These are phyloP conservation scores for Ceratocystis lukuohia DNA, from an alignment of 2,329 filamentous ascomycete species.

Conservation along the genomic window DNA sequence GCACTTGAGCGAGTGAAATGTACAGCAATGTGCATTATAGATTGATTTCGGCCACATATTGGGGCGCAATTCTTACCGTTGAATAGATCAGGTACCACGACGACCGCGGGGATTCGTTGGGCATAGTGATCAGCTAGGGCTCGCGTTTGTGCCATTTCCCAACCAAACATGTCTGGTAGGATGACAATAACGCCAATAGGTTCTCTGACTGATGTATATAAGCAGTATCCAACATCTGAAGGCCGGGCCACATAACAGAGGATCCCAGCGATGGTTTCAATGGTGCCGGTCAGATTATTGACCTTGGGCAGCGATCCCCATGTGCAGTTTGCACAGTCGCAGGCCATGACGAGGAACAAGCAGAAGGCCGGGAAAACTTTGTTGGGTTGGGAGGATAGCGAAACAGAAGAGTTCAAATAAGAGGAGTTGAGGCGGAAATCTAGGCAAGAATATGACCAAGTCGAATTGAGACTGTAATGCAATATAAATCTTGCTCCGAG, in stretches of 20 bases:
- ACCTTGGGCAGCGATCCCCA: constrained; percentile 21
- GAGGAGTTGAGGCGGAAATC: not conserved
- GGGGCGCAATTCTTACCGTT: constrained; percentile 22
- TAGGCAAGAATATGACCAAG: not conserved
- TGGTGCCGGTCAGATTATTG: constrained; percentile 21
- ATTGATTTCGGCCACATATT: too few species aligned
- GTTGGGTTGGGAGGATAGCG: not conserved
- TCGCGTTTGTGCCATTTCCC: constrained; percentile 37
- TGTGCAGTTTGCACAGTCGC: constrained; percentile 21
- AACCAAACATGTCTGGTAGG: constrained; percentile 41
- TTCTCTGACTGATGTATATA: constrained; percentile 2
- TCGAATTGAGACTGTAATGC: not conserved
- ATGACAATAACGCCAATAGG: constrained; percentile 37
- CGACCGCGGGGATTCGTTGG: constrained; percentile 32
- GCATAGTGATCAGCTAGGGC: constrained; percentile 40
- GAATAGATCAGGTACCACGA: constrained; percentile 43
- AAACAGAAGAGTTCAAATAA: too few species aligned
- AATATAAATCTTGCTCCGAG: not conserved
- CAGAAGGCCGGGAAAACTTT: not conserved
- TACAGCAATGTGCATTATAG: not conserved
- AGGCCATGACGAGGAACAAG: not conserved
- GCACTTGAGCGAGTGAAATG: not conserved
- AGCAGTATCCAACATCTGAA: constrained; percentile 14
- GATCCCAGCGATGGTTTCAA: constrained; percentile 22
- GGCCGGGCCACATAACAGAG: constrained; percentile 23